Evolutionary conservation across 805 yeast species (phyloP), one percentile per base, ranked within the genome.

Genomic region (Tanozyma kutaoensis): DNA sequence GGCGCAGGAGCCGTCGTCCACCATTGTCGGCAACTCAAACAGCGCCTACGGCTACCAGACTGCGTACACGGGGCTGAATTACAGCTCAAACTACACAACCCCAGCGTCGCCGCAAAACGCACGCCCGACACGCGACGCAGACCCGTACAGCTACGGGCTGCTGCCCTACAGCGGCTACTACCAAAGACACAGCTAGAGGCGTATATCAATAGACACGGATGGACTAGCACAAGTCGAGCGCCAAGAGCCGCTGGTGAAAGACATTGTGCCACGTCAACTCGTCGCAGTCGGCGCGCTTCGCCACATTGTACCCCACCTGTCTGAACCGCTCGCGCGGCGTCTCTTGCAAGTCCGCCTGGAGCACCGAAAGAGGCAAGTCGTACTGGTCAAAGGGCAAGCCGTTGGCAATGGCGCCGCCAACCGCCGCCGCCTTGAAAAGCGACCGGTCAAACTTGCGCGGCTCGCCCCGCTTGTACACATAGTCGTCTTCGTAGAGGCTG

Each of bases 201-300:
- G 9, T 8, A 17, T 22, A 14, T 23, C 25, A 26, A 22, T 24
- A 25, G 12, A 26, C 17, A 22, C 24, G 16, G 18, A 5, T 30
- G 28, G 8, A 26, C 27, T 15, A 28, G 31, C 10, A 39, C 36
- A 24, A 37, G 38, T 27, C 33, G 31, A 20, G 27, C 25, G 21
- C 28, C 33, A 66, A 67, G 6, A 68, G 48, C 27, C 68, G 56
- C 30, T 63, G 64, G 34, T 58, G 69, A 33, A 69, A 61, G 0
- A 67, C 57, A 30, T 60, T 66, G 34, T 43, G 58, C 74, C 74
- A 68, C 0, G 72, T 67, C 8, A 69, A 56, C 3, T 59, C 59
- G 15, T 55, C 63, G 45, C 74, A 69, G 15, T 50, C 50, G n/a
- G n/a, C n/a, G n/a, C n/a, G n/a, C n/a, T n/a, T n/a, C n/a, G n/a